These are phyloP conservation scores for Xanthoconium stramineum DNA, from an alignment of 768 basidiomycete genomes.

Conservation along the genomic window DNA sequence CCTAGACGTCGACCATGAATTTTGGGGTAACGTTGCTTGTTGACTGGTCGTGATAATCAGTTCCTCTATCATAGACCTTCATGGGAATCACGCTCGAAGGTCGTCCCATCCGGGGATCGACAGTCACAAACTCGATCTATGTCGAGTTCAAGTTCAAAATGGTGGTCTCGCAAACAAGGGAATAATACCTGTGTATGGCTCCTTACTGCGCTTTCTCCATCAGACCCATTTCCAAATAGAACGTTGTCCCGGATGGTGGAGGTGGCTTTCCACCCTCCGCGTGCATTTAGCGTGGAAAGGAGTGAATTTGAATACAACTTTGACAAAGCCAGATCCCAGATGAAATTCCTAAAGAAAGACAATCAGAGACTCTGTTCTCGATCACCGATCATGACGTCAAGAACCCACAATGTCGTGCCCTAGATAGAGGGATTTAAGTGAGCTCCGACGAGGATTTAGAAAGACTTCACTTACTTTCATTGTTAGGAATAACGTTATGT, in stretches of 20 bases:
- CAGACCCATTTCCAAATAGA: constrained; percentile 2
- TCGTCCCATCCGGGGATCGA: neutral
- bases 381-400: neutral
- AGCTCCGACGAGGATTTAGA: no score
- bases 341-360: constrained; percentile 9
- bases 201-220: neutral
- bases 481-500: constrained; percentile 22
- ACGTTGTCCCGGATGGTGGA: constrained; percentile 1
- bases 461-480: constrained; percentile 7
- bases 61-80: neutral
- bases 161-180: neutral
- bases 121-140: neutral
- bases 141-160: neutral
- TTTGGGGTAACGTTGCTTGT: neutral
- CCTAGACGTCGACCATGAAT: neutral
- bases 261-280: constrained; percentile 20
- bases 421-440: no score
- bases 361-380: neutral
- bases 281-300: constrained; percentile 23
- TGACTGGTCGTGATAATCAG: neutral
- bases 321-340: constrained; percentile 26
- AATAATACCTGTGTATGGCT: constrained; percentile 10
- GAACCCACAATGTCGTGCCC: constrained; percentile 5
- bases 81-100: neutral
- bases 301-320: constrained; percentile 27